Evolutionary conservation across 305 asterid species (phyloP).

Genomic region (Solanum chacoense): DNA sequence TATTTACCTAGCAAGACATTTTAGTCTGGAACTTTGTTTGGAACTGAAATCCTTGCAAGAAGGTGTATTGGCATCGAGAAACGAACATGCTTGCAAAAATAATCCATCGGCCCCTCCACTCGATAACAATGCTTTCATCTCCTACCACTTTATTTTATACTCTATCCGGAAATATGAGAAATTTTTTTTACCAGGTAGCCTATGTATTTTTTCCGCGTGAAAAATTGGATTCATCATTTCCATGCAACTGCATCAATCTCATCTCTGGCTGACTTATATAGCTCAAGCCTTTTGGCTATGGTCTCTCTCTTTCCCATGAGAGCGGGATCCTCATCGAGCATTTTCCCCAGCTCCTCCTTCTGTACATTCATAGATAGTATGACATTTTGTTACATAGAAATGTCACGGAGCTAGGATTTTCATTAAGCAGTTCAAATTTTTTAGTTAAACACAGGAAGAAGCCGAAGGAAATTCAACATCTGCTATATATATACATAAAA

Average conservation of each 20-base stretch:
- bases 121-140: neutral
- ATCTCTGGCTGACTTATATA: constrained; percentile 89
- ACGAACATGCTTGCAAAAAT: neutral
- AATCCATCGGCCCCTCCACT: neutral
- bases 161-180: neutral
- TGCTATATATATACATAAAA: neutral
- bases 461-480: neutral
- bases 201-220: neutral
- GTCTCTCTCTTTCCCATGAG: constrained; percentile 84
- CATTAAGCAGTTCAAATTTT: neutral
- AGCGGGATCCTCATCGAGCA: constrained; percentile 94
- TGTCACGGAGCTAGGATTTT: neutral
- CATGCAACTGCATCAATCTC: constrained; percentile 95
- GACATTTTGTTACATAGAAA: neutral
- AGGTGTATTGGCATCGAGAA: neutral
- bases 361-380: constrained; percentile 9
- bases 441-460: neutral
- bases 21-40: neutral
- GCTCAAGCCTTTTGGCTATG: constrained; percentile 73
- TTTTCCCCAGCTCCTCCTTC: constrained; percentile 88
- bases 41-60: neutral
- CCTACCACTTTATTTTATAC: neutral
- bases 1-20: neutral
- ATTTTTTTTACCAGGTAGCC: neutral
- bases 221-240: constrained; percentile 38